Conservation (phyloP, 75 land plant genomes). For the Cryptomeria japonica region DNA sequence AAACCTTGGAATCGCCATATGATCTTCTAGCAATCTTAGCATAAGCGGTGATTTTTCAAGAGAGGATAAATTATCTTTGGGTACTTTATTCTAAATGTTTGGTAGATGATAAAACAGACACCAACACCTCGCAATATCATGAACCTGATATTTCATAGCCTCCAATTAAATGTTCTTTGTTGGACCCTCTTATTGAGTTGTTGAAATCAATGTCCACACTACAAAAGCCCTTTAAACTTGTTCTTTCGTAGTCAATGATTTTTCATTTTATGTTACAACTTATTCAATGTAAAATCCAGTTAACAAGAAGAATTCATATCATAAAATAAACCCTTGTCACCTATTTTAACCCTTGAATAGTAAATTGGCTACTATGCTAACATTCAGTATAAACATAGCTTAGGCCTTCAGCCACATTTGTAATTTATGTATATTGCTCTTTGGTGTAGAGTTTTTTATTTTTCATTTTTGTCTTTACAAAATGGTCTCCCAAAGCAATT, state of each 20-base stretch:
- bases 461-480: not conserved
- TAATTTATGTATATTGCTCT: not conserved
- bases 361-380: not conserved
- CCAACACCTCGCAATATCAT: too few species aligned
- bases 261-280: not conserved
- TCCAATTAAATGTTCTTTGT: too few species aligned
- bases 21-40: too few species aligned
- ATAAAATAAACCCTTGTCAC: not conserved
- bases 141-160: too few species aligned
- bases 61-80: too few species aligned
- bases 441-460: not conserved
- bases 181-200: too few species aligned
- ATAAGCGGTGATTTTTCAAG: too few species aligned
- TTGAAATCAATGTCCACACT: too few species aligned
- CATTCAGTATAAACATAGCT: not conserved
- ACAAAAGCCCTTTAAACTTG: not conserved
- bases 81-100: too few species aligned
- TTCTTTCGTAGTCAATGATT: not conserved
- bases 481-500: not conserved
- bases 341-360: not conserved
- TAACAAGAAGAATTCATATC: not conserved
- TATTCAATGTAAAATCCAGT: not conserved
- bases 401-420: too few species aligned
- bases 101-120: too few species aligned
- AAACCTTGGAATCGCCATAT: too few species aligned